Base-by-base conservation (phyloP, 2,329 filamentous ascomycete species). In the Zarea fungicola region DNA sequence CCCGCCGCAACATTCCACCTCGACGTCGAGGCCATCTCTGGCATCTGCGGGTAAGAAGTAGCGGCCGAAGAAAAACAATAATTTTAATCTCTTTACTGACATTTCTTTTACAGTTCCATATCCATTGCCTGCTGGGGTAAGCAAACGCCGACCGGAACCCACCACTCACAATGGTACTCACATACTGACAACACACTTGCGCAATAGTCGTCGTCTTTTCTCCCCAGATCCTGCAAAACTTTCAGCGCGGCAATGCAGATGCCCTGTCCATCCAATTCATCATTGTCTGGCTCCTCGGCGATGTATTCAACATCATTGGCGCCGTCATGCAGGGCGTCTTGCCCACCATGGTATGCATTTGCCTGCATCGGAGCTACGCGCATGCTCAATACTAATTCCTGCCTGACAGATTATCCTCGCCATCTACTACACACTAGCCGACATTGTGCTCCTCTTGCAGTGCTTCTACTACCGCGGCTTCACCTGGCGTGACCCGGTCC, bases 401-500 rank as follows among this genome's bases (percentile, higher is more conserved):
- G 37, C 16, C 13, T 43, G 21, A 14, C 53, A 84, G 81, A 84
- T 89, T 54, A 95, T 96, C 46, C 75, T 96, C n/a, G 91, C 91
- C 11, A 79, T 96, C 14, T 96, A 96, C 67, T 96, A 97, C 65
- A 95, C 91, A 14, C 77, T 95, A 31, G 90, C 90, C 52, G 92
- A 97, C 62, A 80, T 96, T 35, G 89, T 97, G 2, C 76, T 99
- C 2, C 73, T 97, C 0, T 77, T 75, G 1, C 93, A 99, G 69
- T 95, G 89, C 67, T 95, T 97, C 72, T 97, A 95, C 72, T 99
- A 99, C 67, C 83, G 88, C 45, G 91, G 91, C 4, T 93, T 96
- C 57, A 83, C 80, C 2, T 79, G 77, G 73, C 72, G 67, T 45
- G 81, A 84, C 54, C 67, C 77, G 13, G 61, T 68, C 7, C 62